These are phyloP conservation scores for Echites panduratus DNA, from an alignment of 257 asterid genomes.

Conservation along the genomic window DNA sequence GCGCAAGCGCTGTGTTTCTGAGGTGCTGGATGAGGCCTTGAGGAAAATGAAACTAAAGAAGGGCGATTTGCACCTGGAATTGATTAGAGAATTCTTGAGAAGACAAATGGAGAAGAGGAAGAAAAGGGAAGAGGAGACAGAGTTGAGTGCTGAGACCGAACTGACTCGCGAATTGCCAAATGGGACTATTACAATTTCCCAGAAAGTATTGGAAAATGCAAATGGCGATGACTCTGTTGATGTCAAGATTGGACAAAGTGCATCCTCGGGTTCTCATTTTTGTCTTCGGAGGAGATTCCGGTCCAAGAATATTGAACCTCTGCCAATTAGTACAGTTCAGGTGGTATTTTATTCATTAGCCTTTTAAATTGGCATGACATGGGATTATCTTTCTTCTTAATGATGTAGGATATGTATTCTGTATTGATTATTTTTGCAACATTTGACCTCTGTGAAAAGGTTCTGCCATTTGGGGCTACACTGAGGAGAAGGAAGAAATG, in stretches of 20 bases:
- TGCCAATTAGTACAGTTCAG: slow-evolving; percentile 68
- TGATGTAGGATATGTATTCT: not conserved
- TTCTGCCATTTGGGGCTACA: slow-evolving; percentile 50
- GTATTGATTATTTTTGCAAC: slow-evolving; percentile 3
- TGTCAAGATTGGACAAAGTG: slow-evolving; percentile 46
- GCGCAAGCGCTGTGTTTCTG: slow-evolving; percentile 50
- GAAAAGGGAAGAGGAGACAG: slow-evolving; percentile 53
- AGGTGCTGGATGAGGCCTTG: slow-evolving; percentile 77
- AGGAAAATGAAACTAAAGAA: slow-evolving; percentile 75
- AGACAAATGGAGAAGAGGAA: slow-evolving; percentile 82
- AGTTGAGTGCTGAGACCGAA: slow-evolving; percentile 30
- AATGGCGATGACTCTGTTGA: slow-evolving; percentile 31
- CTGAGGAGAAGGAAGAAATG: slow-evolving; percentile 67
- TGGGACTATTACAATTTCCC: slow-evolving; percentile 83
- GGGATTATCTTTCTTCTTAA: not conserved
- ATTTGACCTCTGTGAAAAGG: slow-evolving; percentile 37
- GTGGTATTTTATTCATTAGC: not conserved
- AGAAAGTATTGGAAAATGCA: slow-evolving; percentile 24
- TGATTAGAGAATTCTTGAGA: slow-evolving; percentile 72
- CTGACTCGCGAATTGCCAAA: slow-evolving; percentile 57
- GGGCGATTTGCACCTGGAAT: slow-evolving; percentile 83
- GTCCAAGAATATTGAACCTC: slow-evolving; percentile 80
- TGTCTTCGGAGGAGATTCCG: slow-evolving; percentile 55
- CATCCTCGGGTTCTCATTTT: slow-evolving; percentile 25
- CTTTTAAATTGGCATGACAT: slow-evolving; percentile 1